Conservation (phyloP, 2,329 filamentous ascomycete species). For the Mollisiaceae sp. region DNA sequence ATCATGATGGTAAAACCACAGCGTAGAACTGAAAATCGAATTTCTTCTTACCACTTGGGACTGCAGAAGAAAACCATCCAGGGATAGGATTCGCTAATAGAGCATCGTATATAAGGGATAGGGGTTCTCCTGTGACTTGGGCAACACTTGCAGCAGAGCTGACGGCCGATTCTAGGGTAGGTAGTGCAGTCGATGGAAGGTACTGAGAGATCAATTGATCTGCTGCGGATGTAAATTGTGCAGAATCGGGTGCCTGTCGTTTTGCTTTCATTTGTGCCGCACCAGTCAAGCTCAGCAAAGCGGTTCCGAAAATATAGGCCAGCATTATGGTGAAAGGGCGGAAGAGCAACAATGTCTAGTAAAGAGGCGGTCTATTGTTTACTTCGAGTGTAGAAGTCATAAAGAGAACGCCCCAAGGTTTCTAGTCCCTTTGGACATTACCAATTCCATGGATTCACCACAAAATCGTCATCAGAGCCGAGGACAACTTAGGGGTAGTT, state of each 20-base stretch:
- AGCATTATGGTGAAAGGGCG: slow-evolving; percentile 11
- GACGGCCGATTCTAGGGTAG: slow-evolving; percentile 36
- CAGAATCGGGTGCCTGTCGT: slow-evolving; percentile 21
- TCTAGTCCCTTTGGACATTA: background rate
- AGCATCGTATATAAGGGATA: slow-evolving; percentile 36
- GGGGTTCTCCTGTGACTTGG: slow-evolving; percentile 39
- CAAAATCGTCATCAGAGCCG: slow-evolving; percentile 8
- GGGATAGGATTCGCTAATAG: slow-evolving; percentile 37
- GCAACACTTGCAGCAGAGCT: slow-evolving; percentile 39
- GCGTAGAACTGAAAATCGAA: background rate
- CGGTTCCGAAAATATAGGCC: slow-evolving; percentile 21
- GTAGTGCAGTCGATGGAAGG: slow-evolving; percentile 39
- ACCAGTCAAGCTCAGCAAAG: slow-evolving; percentile 20
- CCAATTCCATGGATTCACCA: slow-evolving; percentile 10
- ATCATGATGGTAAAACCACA: background rate
- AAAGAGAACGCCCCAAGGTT: background rate
- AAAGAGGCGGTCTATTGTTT: background rate
- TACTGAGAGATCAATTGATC: slow-evolving; percentile 40
- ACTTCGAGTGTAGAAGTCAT: background rate
- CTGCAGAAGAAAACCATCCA: slow-evolving; percentile 39
- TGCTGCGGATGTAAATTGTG: slow-evolving; percentile 37
- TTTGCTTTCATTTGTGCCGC: slow-evolving; percentile 22
- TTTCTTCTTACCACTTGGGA: slow-evolving; percentile 37
- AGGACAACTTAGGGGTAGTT: slow-evolving; percentile 15
- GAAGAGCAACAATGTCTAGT: background rate